These are phyloP conservation scores for Suillus hirtellus DNA, from an alignment of 768 basidiomycete species.

Conservation along the genomic window DNA sequence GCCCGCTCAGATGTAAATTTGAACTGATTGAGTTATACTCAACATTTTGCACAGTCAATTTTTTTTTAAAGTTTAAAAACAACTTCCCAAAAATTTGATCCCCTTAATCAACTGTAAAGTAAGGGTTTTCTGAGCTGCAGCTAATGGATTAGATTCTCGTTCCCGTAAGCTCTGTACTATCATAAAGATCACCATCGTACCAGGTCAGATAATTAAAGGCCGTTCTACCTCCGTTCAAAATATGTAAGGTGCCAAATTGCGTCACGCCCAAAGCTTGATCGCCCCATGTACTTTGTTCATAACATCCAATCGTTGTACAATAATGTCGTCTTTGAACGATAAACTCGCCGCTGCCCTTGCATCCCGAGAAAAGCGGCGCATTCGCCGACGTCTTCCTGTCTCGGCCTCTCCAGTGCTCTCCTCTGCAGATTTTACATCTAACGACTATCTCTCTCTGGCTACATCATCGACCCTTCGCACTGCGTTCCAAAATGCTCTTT, in stretches of 20 bases:
- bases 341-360: slow-evolving; percentile 54
- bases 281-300: not conserved
- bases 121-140: not conserved
- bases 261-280: not conserved
- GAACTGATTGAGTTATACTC: not conserved
- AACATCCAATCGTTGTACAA: not conserved
- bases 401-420: slow-evolving; percentile 34
- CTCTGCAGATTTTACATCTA: slow-evolving; percentile 75
- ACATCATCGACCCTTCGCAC: slow-evolving; percentile 54
- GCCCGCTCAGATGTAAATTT: not conserved
- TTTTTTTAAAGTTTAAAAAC: not conserved
- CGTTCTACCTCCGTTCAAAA: not conserved
- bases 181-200: not conserved
- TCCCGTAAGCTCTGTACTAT: not conserved
- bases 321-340: slow-evolving; percentile 34
- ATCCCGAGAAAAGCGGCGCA: slow-evolving; percentile 65
- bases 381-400: slow-evolving; percentile 68
- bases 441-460: slow-evolving; percentile 89
- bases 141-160: not conserved
- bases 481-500: slow-evolving; percentile 57
- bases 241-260: not conserved
- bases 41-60: not conserved
- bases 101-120: too few species aligned
- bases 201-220: not conserved
- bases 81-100: not conserved